Conservation (phyloP, 2,329 filamentous ascomycete species). For the Penicillium crustosum region DNA sequence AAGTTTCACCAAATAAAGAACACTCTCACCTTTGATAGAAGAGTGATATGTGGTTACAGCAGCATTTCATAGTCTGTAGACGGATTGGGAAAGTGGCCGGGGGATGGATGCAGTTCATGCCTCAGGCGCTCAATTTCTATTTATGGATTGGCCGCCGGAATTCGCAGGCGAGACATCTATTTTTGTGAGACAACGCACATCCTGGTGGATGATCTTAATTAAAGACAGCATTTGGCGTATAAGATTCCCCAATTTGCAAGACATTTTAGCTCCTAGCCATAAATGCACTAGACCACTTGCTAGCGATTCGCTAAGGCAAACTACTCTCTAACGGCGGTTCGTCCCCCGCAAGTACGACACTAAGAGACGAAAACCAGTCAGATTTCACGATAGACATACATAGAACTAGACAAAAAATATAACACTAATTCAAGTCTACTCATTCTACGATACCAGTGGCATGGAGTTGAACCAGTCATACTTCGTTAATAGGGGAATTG, state of each 20-base stretch:
- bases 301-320: constrained; percentile 2
- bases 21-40: background rate
- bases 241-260: background rate
- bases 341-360: background rate
- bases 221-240: background rate
- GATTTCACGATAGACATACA: background rate
- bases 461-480: constrained; percentile 36
- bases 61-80: constrained; percentile 21
- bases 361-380: background rate
- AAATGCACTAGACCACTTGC: background rate
- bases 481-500: constrained; percentile 40
- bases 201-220: background rate
- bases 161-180: background rate
- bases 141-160: background rate
- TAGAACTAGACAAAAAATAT: background rate
- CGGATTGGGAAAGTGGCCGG: constrained; percentile 26
- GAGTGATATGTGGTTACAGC: constrained; percentile 5
- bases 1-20: constrained; percentile 5
- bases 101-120: constrained; percentile 8
- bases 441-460: constrained; percentile 13
- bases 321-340: background rate
- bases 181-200: constrained; percentile 10
- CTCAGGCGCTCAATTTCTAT: constrained; percentile 13
- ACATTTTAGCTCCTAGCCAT: background rate
- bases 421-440: background rate